Percentiles rank a stretch among this genome's conserved stretches.
These are phyloP conservation scores for Cetraspora pellucida DNA, from an alignment of 192 early-diverging fungal species.

Conservation along the genomic window DNA sequence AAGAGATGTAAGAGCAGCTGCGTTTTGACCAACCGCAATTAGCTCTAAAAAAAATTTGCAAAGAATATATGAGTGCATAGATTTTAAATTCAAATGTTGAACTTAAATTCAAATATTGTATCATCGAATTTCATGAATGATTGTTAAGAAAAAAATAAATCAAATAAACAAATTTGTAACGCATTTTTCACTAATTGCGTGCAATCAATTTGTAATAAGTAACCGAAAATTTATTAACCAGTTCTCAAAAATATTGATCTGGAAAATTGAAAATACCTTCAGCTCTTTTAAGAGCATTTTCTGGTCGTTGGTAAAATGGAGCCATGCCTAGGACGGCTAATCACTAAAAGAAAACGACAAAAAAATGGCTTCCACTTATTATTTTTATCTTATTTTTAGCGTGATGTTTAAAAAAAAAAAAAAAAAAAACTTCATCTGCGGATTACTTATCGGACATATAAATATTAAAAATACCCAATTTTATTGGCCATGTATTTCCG, in stretches of 20 bases:
- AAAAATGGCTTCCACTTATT: too few relatives aligned
- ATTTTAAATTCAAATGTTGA: too few relatives aligned
- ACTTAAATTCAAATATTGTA: too few relatives aligned
- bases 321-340: slow-evolving; percentile 44
- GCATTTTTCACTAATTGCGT: too few relatives aligned
- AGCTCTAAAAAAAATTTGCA: slow-evolving; percentile 55
- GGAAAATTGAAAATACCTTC: slow-evolving; percentile 59
- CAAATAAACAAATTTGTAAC: too few relatives aligned
- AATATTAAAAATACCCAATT: neutral
- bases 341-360: neutral
- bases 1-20: slow-evolving; percentile 81
- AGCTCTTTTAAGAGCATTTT: slow-evolving; percentile 87
- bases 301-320: slow-evolving; percentile 66
- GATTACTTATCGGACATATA: neutral
- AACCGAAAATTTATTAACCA: neutral
- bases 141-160: too few relatives aligned
- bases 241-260: neutral
- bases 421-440: neutral
- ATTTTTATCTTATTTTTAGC: too few relatives aligned
- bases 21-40: slow-evolving; percentile 83
- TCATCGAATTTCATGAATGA: too few relatives aligned
- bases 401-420: too few relatives aligned
- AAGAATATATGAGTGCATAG: too few relatives aligned
- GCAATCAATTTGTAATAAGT: neutral
- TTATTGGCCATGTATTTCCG: too few relatives aligned